A percentile compares a stretch with the other conserved stretches of the same genome.
Conservation (phyloP, 768 basidiomycete species). For the Lactarius sanguifluus region DNA sequence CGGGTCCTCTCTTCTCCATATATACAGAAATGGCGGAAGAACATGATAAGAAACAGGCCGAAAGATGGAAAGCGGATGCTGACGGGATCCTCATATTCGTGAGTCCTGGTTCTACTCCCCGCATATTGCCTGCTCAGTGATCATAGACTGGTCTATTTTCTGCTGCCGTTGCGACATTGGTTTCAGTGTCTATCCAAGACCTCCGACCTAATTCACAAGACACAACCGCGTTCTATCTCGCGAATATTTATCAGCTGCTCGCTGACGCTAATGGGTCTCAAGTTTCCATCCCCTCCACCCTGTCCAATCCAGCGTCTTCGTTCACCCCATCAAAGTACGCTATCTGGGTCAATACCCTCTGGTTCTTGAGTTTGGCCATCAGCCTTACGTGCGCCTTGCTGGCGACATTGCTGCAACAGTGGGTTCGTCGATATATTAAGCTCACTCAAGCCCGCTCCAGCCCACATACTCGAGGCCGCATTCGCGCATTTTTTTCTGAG, state of each 20-base stretch:
- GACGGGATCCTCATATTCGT: constrained; percentile 1
- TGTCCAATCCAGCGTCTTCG: not conserved
- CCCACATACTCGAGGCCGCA: not conserved
- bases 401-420: constrained; percentile 11
- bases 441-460: not conserved
- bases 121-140: not conserved
- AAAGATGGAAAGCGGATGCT: not conserved
- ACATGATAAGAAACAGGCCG: not conserved
- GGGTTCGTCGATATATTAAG: constrained; percentile 5
- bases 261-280: not conserved
- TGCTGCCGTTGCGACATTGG: not conserved
- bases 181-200: no score
- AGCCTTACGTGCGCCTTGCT: constrained; percentile 4
- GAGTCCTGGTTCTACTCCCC: not conserved
- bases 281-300: not conserved
- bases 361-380: constrained; percentile 8
- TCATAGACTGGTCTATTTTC: not conserved
- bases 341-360: constrained; percentile 9
- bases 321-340: constrained; percentile 4
- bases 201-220: not conserved
- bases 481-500: not conserved
- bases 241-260: constrained; percentile 9
- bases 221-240: not conserved
- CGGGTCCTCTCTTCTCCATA: not conserved
- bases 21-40: not conserved